Evolutionary conservation across 176 grass and related monocot genomes (phyloP).

Genomic region (Eragrostis nindensis): DNA sequence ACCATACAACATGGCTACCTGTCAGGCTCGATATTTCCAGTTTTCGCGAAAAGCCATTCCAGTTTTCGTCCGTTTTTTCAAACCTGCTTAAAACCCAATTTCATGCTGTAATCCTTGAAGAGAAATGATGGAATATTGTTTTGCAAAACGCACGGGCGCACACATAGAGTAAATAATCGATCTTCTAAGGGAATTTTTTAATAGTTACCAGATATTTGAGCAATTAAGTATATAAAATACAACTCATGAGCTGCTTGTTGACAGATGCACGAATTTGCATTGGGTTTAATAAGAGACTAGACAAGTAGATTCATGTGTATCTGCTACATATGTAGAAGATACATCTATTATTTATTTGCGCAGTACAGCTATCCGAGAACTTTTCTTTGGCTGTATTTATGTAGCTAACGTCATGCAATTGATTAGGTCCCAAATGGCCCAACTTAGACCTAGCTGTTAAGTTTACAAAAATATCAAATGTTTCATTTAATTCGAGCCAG

Average conservation of each 20-base stretch:
- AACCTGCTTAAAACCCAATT: neutral
- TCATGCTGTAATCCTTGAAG: neutral
- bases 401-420: neutral
- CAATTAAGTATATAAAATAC: neutral
- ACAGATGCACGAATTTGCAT: neutral
- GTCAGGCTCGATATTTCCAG: too few relatives aligned
- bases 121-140: neutral
- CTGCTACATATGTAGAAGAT: neutral
- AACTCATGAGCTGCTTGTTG: slow-evolving; percentile 1
- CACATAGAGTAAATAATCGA: too few relatives aligned
- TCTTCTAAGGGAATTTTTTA: too few relatives aligned
- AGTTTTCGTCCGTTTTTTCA: too few relatives aligned
- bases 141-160: too few relatives aligned
- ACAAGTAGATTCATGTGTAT: neutral
- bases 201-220: too few relatives aligned
- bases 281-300: neutral
- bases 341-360: neutral
- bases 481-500: neutral
- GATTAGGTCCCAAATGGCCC: neutral
- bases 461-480: neutral
- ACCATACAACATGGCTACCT: too few relatives aligned
- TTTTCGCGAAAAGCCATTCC: too few relatives aligned
- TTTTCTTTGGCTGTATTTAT: slow-evolving; percentile 2
- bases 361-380: neutral
- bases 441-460: neutral